Evolutionary conservation across 768 basidiomycete species (phyloP), one percentile per base, ranked within the genome.

Genomic region (Rickenella mellea): DNA sequence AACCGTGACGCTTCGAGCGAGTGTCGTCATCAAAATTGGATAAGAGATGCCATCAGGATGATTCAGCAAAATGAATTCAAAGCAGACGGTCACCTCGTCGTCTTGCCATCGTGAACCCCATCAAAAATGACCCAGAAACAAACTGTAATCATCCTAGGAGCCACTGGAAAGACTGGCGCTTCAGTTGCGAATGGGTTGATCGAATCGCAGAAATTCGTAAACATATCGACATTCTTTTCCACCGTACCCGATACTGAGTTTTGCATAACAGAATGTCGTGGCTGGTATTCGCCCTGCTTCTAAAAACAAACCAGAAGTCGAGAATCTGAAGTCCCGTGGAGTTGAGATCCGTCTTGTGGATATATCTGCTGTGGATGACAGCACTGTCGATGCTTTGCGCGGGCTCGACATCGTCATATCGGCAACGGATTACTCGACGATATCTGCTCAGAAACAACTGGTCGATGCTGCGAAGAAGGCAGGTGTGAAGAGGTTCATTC

Each of bases 401-500:
- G 55, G 55, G 19, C 46, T 51, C 5, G 42, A 49, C 12, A 36
- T 51, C 14, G 17, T 51, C 21, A 43, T 55, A 21, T 50, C 45
- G 41, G 27, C 50, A 6, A 33, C 51, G 10, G 11, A 25, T 10
- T 45, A 41, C 8, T n/a, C 17, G 15, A 10, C 20, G 7, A 14
- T 49, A 17, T 20, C 27, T 12, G 40, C 42, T 12, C 55, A 56
- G 43, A 48, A 45, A 35, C 41, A 39, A 12, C 19, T 50, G 19
- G 26, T 54, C 27, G 41, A 41, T 15, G 54, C 51, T 2, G 52
- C 54, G 9, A 55, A 55, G 32, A 46, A 44, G 22, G 51, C 32
- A 4, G 49, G 49, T 27, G 51, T 56, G 14, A 43, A 52, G 42
- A 46, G 56, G 10, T 29, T 56, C 22, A 42, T 58, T 12, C 56